These are phyloP conservation scores for Zygotorulaspora sp. DNA, from an alignment of 805 yeast genomes.

Conservation along the genomic window DNA sequence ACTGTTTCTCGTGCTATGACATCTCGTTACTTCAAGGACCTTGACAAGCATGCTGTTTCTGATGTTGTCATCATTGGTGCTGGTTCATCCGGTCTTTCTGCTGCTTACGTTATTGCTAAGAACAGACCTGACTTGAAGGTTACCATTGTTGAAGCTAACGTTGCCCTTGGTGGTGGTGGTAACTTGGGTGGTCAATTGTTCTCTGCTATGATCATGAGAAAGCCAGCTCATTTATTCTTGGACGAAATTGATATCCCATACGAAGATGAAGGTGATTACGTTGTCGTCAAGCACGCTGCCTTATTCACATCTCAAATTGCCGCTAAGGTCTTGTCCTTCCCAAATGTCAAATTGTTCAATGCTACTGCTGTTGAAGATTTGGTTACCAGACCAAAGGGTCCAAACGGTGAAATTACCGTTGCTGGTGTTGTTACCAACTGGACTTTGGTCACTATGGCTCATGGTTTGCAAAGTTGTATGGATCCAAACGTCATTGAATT, in stretches of 20 bases:
- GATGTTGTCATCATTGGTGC: slow-evolving; percentile 76
- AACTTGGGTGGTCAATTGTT: slow-evolving; percentile 75
- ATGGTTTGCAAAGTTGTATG: slow-evolving; percentile 75
- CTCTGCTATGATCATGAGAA: slow-evolving; percentile 74
- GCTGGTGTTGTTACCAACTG: slow-evolving; percentile 83
- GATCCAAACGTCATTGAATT: slow-evolving; percentile 75
- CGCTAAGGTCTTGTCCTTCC: slow-evolving; percentile 64
- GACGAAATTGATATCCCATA: slow-evolving; percentile 59
- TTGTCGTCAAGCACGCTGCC: slow-evolving; percentile 78
- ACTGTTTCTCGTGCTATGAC: slow-evolving; percentile 82
- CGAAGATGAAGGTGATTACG: slow-evolving; percentile 77
- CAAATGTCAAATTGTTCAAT: slow-evolving; percentile 71
- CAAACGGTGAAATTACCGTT: slow-evolving; percentile 54
- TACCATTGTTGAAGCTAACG: slow-evolving; percentile 68
- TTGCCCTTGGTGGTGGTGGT: slow-evolving; percentile 78
- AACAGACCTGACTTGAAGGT: slow-evolving; percentile 72
- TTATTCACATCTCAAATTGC: slow-evolving; percentile 66
- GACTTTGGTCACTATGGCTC: slow-evolving; percentile 73
- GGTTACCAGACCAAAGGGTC: slow-evolving; percentile 60
- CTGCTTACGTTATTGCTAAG: slow-evolving; percentile 69
- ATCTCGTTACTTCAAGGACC: slow-evolving; percentile 62
- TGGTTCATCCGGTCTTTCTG: slow-evolving; percentile 71
- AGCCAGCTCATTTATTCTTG: slow-evolving; percentile 69
- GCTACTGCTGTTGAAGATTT: slow-evolving; percentile 79
- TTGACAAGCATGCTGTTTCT: slow-evolving; percentile 69